Base-by-base conservation (phyloP, 345 rosid genomes). In the Mallotus nudiflorus region DNA sequence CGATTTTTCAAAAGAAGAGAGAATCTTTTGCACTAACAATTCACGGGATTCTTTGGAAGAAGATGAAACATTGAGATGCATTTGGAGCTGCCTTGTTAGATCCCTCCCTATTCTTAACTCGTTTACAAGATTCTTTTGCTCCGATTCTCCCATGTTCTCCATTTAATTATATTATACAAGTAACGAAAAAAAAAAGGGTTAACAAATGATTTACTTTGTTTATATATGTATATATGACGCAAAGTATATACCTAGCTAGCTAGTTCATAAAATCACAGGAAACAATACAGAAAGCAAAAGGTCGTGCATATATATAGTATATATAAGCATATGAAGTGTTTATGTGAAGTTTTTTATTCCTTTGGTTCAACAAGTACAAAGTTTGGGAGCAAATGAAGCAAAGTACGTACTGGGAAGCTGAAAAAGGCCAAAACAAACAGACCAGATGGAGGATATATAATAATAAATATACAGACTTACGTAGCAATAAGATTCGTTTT, bases 51-150 rank as follows among this genome's bases (percentile, higher is more conserved):
- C 91, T 28, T 62, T 76, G 0, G 83, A 68, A 10, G 86, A 83
- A 64, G 88, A 85, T 18, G 89, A 65, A 11, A 71, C 49, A 59
- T 71, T 75, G 27, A 89, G 80, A 52, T 80, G 80, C 35, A 27
- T 2, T 65, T 72, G 84, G 69, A 93, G 84, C 70, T 85, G 86
- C 77, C 70, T 77, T 4, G 91, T 86, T 16, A 77, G 73, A 68
- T 88, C 94, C 78, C 78, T 84, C 70, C 98, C 98, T 67, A 78
- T 79, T 0, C 4, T 68, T 19, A 93, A 75, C 83, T 87, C 97
- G 39, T 76, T 69, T 66, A 83, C 75, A 31, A 89, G 71, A 29
- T 45, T 82, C 81, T 66, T 83, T 64, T 76, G 82, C 82, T 83
- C 91, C 88, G 85, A 74, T 2, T 83, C 93, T 66, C 78, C 85